Evolutionary conservation across 371 early-diverging fungal genomes (phyloP).

Genomic region (Mortierella sp.): DNA sequence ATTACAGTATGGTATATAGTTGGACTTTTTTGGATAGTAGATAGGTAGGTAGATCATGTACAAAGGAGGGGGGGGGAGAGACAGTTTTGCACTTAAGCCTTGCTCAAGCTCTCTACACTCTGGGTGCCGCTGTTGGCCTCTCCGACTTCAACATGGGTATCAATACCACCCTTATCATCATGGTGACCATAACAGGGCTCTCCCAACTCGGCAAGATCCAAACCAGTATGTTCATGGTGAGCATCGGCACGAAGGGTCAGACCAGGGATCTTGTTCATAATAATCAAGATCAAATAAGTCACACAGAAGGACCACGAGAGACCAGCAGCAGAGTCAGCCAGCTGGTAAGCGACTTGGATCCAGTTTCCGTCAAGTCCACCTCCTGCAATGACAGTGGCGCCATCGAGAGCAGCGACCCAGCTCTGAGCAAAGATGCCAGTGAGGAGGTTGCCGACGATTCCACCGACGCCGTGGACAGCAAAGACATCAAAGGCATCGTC

Average conservation of each 20-base stretch:
- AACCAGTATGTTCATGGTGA: constrained; percentile 78
- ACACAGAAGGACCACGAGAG: constrained; percentile 86
- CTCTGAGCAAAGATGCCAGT: constrained; percentile 93
- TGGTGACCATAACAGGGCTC: constrained; percentile 66
- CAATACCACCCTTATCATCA: constrained; percentile 16
- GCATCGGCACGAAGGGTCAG: constrained; percentile 81
- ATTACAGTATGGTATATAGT: background rate
- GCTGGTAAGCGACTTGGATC: constrained; percentile 86
- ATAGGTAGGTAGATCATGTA: background rate
- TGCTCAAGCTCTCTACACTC: constrained; percentile 9
- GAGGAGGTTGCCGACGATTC: constrained; percentile 86
- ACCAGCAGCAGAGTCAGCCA: constrained; percentile 83
- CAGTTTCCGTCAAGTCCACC: constrained; percentile 91
- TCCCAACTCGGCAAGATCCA: constrained; percentile 87
- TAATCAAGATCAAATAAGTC: constrained; percentile 79
- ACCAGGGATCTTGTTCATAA: constrained; percentile 88
- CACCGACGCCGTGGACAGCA: constrained; percentile 92
- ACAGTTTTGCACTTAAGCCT: background rate
- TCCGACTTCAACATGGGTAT: constrained; percentile 18
- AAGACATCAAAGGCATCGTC: constrained; percentile 94
- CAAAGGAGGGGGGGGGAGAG: background rate
- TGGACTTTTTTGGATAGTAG: constrained; percentile 1
- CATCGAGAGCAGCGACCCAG: constrained; percentile 83
- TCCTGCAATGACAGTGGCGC: constrained; percentile 73
- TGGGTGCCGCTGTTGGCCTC: constrained; percentile 19